Percentiles rank a stretch among this genome's conserved stretches.
These are phyloP conservation scores for Phytophthora capsici DNA, from an alignment of 352 stramenopile species.

Conservation along the genomic window DNA sequence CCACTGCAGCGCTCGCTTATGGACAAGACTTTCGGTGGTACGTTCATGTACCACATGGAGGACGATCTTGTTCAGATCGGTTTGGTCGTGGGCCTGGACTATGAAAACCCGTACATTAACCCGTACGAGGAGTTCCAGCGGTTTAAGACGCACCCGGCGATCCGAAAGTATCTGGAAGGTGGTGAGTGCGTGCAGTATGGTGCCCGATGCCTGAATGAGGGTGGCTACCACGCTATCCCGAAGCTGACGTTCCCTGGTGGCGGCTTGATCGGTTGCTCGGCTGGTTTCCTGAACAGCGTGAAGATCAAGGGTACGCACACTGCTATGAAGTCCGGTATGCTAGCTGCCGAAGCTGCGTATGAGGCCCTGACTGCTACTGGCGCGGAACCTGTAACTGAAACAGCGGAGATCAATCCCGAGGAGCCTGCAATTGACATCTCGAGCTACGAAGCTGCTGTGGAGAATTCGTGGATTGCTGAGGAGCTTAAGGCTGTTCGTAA, in stretches of 20 bases:
- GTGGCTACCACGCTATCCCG: constrained; percentile 97
- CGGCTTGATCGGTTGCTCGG: constrained; percentile 96
- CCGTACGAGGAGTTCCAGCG: constrained; percentile 99
- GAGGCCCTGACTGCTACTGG: constrained; percentile 75
- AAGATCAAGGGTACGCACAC: constrained; percentile 99
- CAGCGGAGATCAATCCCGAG: constrained; percentile 73
- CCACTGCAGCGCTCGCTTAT: constrained; percentile 92
- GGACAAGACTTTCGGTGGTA: constrained; percentile 97
- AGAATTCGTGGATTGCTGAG: constrained; percentile 96
- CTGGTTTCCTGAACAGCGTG: constrained; percentile 98
- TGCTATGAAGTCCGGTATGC: constrained; percentile 98
- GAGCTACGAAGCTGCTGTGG: constrained; percentile 89
- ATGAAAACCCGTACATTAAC: constrained; percentile 99
- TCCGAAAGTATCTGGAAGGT: constrained; percentile 94
- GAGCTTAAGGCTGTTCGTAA: constrained; percentile 99
- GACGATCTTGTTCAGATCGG: constrained; percentile 96
- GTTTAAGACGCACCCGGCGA: constrained; percentile 98
- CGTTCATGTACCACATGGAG: constrained; percentile 99
- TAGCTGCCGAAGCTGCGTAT: constrained; percentile 96
- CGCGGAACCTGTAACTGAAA: constrained; percentile 67
- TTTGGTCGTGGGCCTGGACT: constrained; percentile 98
- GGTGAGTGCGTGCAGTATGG: constrained; percentile 98
- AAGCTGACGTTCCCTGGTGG: constrained; percentile 98
- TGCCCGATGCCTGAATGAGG: constrained; percentile 94
- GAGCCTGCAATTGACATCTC: constrained; percentile 72